phyloP scores from a whole-genome alignment of 2,329 filamentous ascomycete species.

The Xylaria multiplex region DNA sequence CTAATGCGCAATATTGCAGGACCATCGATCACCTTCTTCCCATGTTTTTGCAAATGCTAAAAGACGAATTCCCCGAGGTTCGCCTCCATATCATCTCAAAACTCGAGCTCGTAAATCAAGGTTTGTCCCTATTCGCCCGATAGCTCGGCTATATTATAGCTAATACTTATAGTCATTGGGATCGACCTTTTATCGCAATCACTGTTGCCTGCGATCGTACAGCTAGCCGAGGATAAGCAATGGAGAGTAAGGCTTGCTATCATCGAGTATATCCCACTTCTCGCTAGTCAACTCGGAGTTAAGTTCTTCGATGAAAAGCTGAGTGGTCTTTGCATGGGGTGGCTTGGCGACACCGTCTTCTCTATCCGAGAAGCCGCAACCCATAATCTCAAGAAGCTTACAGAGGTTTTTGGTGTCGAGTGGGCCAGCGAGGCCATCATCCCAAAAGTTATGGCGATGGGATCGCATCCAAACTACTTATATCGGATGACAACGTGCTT shows the following conservation, averaged over 20 bases:
- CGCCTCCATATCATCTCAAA: constrained; percentile 99
- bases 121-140: constrained; percentile 57
- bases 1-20: constrained; percentile 57
- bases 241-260: constrained; percentile 98
- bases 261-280: constrained; percentile 97
- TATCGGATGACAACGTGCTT: constrained; percentile 99
- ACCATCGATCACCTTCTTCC: constrained; percentile 96
- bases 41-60: constrained; percentile 99
- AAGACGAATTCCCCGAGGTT: constrained; percentile 98
- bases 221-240: constrained; percentile 98
- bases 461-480: constrained; percentile 96
- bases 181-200: constrained; percentile 97
- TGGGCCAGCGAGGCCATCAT: constrained; percentile 98
- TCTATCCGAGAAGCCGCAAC: constrained; percentile 98
- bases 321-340: constrained; percentile 95
- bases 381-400: constrained; percentile 97
- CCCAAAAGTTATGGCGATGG: constrained; percentile 98
- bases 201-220: constrained; percentile 94
- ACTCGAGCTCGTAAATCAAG: constrained; percentile 96
- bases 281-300: constrained; percentile 94
- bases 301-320: constrained; percentile 99
- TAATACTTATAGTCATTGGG: constrained; percentile 78
- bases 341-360: constrained; percentile 98
- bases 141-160: background rate
- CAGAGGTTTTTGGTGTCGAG: constrained; percentile 96